Percentiles rank a stretch among this genome's conserved stretches.
Evolutionary conservation across 257 asterid genomes (phyloP).

Genomic region (Solanum acaule): DNA sequence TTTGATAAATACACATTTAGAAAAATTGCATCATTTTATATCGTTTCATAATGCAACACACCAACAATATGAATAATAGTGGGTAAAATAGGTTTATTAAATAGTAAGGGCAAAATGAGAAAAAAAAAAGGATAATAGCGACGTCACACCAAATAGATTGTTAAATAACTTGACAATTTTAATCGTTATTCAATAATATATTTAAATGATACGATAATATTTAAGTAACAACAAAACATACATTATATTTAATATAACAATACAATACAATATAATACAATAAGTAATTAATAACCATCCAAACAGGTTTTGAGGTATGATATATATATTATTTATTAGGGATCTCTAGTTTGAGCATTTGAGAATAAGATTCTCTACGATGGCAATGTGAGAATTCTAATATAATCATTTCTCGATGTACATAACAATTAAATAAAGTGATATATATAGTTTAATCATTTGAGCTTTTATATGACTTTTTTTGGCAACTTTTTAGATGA

Average conservation of each 20-base stretch:
- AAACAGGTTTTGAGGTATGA: background rate
- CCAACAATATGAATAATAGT: background rate
- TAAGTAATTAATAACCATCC: too few relatives aligned
- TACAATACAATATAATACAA: too few relatives aligned
- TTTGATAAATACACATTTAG: background rate
- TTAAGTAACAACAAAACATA: background rate
- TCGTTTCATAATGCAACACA: background rate
- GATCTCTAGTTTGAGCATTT: too few relatives aligned
- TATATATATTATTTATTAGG: too few relatives aligned
- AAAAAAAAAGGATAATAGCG: rapidly evolving
- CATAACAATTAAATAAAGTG: too few relatives aligned
- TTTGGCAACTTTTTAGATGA: background rate
- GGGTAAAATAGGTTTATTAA: background rate
- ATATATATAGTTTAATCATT: too few relatives aligned
- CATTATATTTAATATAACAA: background rate
- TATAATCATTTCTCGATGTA: too few relatives aligned
- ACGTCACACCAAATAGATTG: rapidly evolving
- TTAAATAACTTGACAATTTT: background rate
- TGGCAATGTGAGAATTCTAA: background rate
- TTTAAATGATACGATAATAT: background rate
- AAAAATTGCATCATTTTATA: background rate
- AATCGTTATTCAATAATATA: background rate
- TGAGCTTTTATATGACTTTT: background rate
- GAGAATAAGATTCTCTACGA: too few relatives aligned
- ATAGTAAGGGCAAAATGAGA: background rate